A percentile compares a stretch with the other conserved stretches of the same genome.
phyloP scores from a whole-genome alignment of 2,329 filamentous ascomycete genomes.

The Chaetomium sp. region DNA sequence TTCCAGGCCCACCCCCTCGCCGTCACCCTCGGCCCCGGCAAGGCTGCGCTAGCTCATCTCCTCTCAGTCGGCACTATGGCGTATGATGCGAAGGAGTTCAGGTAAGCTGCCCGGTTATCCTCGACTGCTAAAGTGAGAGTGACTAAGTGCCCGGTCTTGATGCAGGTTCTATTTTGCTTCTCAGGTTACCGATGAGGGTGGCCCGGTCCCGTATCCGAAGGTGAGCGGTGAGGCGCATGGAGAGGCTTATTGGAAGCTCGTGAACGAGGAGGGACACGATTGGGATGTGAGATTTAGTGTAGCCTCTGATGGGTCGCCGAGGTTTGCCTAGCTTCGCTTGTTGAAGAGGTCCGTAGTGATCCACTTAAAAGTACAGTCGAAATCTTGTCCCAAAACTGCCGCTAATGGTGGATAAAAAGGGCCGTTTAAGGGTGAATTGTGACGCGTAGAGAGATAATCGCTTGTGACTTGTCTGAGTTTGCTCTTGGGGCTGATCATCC shows the following conservation, averaged over 20 bases:
- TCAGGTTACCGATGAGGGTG: not conserved
- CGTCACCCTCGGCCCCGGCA: not conserved
- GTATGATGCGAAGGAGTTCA: not conserved
- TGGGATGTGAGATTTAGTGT: constrained; percentile 9
- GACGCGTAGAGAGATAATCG: too few species aligned
- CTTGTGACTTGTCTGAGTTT: too few species aligned
- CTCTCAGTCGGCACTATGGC: not conserved
- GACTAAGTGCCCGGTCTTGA: not conserved
- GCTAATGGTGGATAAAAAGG: too few species aligned
- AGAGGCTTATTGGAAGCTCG: constrained; percentile 1
- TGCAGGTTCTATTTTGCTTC: constrained; percentile 3
- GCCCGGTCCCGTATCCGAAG: constrained; percentile 1
- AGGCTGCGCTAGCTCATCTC: not conserved
- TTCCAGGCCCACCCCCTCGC: not conserved
- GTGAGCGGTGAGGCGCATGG: not conserved
- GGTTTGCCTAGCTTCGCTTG: not conserved
- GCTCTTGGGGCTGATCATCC: too few species aligned
- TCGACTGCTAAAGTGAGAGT: not conserved
- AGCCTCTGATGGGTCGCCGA: not conserved
- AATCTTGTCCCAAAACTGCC: too few species aligned
- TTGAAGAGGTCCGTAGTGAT: too few species aligned
- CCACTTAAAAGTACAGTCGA: too few species aligned
- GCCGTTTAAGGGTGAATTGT: too few species aligned
- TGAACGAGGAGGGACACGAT: not conserved
- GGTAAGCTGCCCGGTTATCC: not conserved